Conservation (phyloP, 2,329 filamentous ascomycete genomes). For the Penicillium sp. region DNA sequence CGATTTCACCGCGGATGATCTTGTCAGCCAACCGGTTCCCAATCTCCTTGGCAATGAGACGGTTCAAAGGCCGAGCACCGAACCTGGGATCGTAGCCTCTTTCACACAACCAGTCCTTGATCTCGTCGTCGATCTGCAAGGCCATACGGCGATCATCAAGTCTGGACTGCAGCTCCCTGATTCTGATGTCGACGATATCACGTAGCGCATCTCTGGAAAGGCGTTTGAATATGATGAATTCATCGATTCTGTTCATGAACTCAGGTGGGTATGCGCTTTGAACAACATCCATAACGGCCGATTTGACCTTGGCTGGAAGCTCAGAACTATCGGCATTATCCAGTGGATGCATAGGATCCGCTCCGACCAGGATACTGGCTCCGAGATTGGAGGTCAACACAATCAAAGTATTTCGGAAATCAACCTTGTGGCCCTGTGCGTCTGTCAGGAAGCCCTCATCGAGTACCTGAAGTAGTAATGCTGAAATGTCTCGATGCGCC, state of each 20-base stretch:
- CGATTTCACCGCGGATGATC: slow-evolving; percentile 82
- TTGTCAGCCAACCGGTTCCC: slow-evolving; percentile 83
- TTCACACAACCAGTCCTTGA: slow-evolving; percentile 82
- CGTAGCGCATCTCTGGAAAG: slow-evolving; percentile 72
- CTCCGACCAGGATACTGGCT: slow-evolving; percentile 81
- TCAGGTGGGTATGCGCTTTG: slow-evolving; percentile 73
- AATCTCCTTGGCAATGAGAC: slow-evolving; percentile 85
- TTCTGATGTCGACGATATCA: slow-evolving; percentile 89
- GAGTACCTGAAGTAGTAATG: slow-evolving; percentile 85
- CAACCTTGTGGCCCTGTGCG: slow-evolving; percentile 91
- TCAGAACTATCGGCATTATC: slow-evolving; percentile 62
- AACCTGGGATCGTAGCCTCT: slow-evolving; percentile 88
- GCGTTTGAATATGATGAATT: slow-evolving; percentile 93
- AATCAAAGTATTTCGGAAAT: slow-evolving; percentile 95
- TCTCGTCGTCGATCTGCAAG: slow-evolving; percentile 65
- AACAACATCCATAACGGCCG: slow-evolving; percentile 85
- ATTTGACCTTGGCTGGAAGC: slow-evolving; percentile 68
- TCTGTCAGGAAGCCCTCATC: slow-evolving; percentile 96
- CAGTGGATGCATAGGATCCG: slow-evolving; percentile 62
- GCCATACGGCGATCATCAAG: slow-evolving; percentile 81
- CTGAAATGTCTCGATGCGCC: slow-evolving; percentile 90
- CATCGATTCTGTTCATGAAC: slow-evolving; percentile 94
- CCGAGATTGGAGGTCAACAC: slow-evolving; percentile 95
- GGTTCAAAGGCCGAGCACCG: slow-evolving; percentile 84
- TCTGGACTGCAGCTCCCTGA: slow-evolving; percentile 76